These are phyloP conservation scores for Amphicarpaea edgeworthii DNA, from an alignment of 306 rosid genomes.

Conservation along the genomic window DNA sequence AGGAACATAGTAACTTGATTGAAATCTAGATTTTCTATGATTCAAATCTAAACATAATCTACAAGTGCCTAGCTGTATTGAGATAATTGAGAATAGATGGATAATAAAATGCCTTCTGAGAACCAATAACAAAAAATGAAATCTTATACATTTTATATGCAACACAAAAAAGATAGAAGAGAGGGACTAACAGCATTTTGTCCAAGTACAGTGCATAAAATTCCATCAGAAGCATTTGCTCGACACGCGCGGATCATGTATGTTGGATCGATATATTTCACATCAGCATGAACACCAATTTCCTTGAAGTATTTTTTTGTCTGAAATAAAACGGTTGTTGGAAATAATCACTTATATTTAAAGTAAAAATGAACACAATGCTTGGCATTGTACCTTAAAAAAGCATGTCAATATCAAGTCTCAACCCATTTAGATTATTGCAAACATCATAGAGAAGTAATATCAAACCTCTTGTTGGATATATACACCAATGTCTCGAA, in stretches of 20 bases:
- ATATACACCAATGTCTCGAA: constrained; percentile 86
- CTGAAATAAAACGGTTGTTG: constrained; percentile 54
- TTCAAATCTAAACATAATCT: background rate
- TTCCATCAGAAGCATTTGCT: constrained; percentile 98
- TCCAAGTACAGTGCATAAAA: constrained; percentile 89
- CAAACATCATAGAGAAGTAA: constrained; percentile 34
- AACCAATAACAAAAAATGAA: constrained; percentile 22
- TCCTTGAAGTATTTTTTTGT: constrained; percentile 74
- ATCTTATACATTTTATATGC: background rate
- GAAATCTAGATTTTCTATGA: too few relatives aligned
- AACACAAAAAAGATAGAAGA: constrained; percentile 31
- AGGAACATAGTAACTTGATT: background rate
- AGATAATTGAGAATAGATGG: constrained; percentile 5
- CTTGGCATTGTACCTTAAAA: constrained; percentile 5
- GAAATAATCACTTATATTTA: background rate
- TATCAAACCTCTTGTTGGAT: constrained; percentile 88
- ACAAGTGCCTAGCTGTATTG: constrained; percentile 2
- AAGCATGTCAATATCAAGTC: too few relatives aligned
- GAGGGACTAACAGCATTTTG: constrained; percentile 91
- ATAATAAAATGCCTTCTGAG: background rate
- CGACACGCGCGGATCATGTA: constrained; percentile 96
- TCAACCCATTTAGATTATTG: constrained; percentile 34
- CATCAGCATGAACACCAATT: constrained; percentile 75
- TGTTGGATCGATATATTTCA: constrained; percentile 95
- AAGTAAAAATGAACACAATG: background rate